These are phyloP conservation scores for Boletus rufocinnamomeus DNA, from an alignment of 768 basidiomycete genomes.

Conservation along the genomic window DNA sequence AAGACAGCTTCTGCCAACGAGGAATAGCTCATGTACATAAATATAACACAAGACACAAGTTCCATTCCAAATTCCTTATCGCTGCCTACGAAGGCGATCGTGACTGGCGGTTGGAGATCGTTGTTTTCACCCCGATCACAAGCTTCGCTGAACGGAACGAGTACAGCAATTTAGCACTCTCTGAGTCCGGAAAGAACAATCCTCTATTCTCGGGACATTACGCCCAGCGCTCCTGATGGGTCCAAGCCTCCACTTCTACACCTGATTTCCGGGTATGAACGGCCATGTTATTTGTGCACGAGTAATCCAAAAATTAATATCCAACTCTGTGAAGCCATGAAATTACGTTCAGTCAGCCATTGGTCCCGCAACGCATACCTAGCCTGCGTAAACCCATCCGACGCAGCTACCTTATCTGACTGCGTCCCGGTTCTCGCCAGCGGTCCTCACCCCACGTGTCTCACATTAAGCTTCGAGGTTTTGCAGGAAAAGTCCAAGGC, in stretches of 20 bases:
- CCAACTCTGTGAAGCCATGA: constrained; percentile 15
- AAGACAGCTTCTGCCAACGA: background rate
- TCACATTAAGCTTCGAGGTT: constrained; percentile 11
- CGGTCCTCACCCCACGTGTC: constrained; percentile 13
- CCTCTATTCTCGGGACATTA: constrained; percentile 8
- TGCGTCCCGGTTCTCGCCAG: constrained; percentile 1
- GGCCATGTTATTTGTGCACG: constrained; percentile 7
- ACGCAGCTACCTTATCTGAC: constrained; percentile 8
- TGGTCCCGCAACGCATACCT: constrained; percentile 15
- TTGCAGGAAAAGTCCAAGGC: constrained; percentile 13
- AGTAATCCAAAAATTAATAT: constrained; percentile 26
- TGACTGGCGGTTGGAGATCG: constrained; percentile 2
- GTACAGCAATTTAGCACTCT: constrained; percentile 7
- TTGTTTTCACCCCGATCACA: constrained; percentile 21
- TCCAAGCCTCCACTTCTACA: constrained; percentile 4
- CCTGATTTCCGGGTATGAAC: constrained; percentile 30
- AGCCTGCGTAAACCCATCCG: constrained; percentile 10
- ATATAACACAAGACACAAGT: constrained; percentile 7
- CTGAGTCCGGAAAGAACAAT: background rate
- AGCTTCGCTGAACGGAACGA: background rate
- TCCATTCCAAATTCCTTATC: background rate
- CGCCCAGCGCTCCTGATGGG: constrained; percentile 1
- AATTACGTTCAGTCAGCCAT: constrained; percentile 5
- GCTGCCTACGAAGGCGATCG: background rate
- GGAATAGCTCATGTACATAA: constrained; percentile 22